Evolutionary conservation across 2,329 filamentous ascomycete genomes (phyloP).

Genomic region (Pseudogymnoascus sp.): DNA sequence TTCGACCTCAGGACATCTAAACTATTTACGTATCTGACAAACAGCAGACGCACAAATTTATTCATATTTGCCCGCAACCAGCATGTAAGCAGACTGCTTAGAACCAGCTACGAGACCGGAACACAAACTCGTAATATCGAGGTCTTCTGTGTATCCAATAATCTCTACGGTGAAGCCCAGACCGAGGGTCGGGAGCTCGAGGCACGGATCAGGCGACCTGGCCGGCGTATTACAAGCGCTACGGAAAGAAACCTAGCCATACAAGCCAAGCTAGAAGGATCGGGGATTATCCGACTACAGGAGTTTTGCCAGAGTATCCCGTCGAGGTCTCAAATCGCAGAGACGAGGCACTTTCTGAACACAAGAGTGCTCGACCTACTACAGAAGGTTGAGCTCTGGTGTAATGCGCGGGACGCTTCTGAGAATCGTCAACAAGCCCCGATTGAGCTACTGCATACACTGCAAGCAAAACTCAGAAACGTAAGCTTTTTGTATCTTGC

Average conservation of each 20-base stretch:
- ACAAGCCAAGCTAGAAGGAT: slow-evolving; percentile 10
- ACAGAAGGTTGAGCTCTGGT: slow-evolving; percentile 14
- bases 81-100: slow-evolving; percentile 9
- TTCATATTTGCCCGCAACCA: slow-evolving; percentile 14
- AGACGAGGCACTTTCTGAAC: slow-evolving; percentile 16
- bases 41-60: slow-evolving; percentile 7
- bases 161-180: slow-evolving; percentile 4
- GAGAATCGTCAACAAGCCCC: slow-evolving; percentile 1
- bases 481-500: slow-evolving; percentile 4
- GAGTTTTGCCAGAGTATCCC: slow-evolving; percentile 13
- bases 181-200: neutral
- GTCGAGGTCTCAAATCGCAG: slow-evolving; percentile 12
- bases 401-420: slow-evolving; percentile 11
- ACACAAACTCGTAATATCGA: slow-evolving; percentile 8
- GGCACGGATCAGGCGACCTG: neutral
- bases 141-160: slow-evolving; percentile 15
- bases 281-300: slow-evolving; percentile 9
- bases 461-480: slow-evolving; percentile 10
- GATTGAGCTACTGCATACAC: slow-evolving; percentile 3
- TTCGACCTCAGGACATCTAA: neutral
- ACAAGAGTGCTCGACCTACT: slow-evolving; percentile 10
- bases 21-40: neutral
- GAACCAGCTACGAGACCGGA: slow-evolving; percentile 3
- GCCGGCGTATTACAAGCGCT: neutral
- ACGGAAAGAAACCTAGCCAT: neutral